A percentile compares a stretch with the other conserved stretches of the same genome.
These are phyloP conservation scores for Neoarthrinium moseri DNA, from an alignment of 2,329 filamentous ascomycete species.

Conservation along the genomic window DNA sequence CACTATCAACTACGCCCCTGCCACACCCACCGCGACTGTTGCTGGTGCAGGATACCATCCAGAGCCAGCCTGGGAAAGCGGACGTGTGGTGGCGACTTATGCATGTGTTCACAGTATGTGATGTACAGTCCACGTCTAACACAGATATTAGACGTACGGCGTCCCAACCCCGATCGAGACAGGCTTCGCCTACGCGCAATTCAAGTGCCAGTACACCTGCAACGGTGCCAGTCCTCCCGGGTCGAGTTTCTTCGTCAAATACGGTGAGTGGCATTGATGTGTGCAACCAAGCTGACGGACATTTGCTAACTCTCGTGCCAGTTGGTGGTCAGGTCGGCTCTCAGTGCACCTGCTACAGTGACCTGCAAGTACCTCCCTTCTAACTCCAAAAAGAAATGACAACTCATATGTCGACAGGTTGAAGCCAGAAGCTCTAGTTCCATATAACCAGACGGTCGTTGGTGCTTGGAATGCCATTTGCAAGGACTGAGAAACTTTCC, in stretches of 20 bases:
- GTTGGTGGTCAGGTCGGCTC: conserved; percentile 15
- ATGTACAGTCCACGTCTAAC: neutral
- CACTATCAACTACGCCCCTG: conserved; percentile 26
- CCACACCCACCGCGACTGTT: conserved; percentile 17
- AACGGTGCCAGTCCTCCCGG: conserved; percentile 14
- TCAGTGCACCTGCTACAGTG: conserved; percentile 24
- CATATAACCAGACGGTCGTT: conserved; percentile 20
- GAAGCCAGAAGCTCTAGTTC: conserved; percentile 22
- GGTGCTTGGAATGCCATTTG: conserved; percentile 30
- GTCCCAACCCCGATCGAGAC: conserved; percentile 22
- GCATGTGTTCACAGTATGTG: conserved; percentile 19
- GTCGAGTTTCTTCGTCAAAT: conserved; percentile 28
- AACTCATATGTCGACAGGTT: conserved; percentile 15
- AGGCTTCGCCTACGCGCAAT: conserved; percentile 30
- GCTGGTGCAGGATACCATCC: conserved; percentile 21
- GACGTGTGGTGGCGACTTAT: conserved; percentile 24
- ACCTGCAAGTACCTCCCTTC: conserved; percentile 22
- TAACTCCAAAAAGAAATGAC: neutral
- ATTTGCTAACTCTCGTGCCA: neutral
- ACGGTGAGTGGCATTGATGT: conserved; percentile 4
- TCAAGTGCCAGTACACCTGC: conserved; percentile 33
- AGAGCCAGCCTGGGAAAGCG: conserved; percentile 21
- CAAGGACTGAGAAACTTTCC: no score
- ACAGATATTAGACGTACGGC: conserved; percentile 23
- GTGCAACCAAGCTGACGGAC: neutral